phyloP scores from a whole-genome alignment of 2,329 filamentous ascomycete genomes.

The Neoarthrinium moseri region DNA sequence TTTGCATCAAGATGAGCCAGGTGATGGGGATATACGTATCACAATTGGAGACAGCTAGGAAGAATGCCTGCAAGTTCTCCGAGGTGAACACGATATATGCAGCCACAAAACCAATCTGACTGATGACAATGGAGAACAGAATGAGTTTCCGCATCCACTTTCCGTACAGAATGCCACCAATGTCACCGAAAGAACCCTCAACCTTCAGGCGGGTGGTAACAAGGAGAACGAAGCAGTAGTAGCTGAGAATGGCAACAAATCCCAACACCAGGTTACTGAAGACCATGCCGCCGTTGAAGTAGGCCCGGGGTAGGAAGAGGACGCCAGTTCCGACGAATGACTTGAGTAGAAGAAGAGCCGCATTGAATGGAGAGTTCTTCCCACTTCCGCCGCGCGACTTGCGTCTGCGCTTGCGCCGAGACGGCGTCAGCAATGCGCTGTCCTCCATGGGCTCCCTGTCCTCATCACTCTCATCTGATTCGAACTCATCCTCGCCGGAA shows the following conservation, averaged over 20 bases:
- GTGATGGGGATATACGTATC: constrained; percentile 82
- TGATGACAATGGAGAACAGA: constrained; percentile 87
- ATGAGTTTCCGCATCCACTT: constrained; percentile 87
- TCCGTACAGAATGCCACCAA: constrained; percentile 89
- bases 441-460: constrained; percentile 83
- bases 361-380: constrained; percentile 75
- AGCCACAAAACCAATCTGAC: constrained; percentile 90
- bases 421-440: constrained; percentile 78
- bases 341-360: constrained; percentile 84
- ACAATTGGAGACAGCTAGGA: constrained; percentile 87
- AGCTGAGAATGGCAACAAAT: constrained; percentile 80
- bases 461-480: constrained; percentile 57
- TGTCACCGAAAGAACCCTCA: constrained; percentile 95
- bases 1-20: constrained; percentile 89
- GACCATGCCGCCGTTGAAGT: constrained; percentile 94
- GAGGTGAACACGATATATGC: constrained; percentile 97
- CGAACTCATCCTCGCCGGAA: constrained; percentile 68
- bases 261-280: constrained; percentile 94
- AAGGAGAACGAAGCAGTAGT: constrained; percentile 95
- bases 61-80: constrained; percentile 92
- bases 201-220: constrained; percentile 83
- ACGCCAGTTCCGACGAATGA: constrained; percentile 98
- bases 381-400: constrained; percentile 73
- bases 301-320: constrained; percentile 87
- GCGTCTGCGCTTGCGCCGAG: constrained; percentile 70